Percentiles rank a stretch among this genome's conserved stretches.
phyloP scores from a whole-genome alignment of 192 early-diverging fungal species.

The Obelidium mucronatum region DNA sequence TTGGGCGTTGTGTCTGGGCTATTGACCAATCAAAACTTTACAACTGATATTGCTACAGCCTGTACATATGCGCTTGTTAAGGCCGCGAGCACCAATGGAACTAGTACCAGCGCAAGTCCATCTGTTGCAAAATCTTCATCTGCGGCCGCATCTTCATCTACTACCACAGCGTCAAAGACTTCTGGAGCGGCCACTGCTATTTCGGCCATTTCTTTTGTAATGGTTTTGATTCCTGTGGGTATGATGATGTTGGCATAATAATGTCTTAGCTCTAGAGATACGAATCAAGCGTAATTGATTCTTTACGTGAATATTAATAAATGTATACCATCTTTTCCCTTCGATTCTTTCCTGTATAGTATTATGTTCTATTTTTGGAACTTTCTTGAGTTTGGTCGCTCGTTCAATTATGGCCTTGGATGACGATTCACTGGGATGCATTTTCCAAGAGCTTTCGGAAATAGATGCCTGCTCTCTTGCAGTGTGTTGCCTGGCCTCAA shows the following conservation, averaged over 20 bases:
- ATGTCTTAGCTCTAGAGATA: too few species aligned
- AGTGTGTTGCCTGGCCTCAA: background rate
- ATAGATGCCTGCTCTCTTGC: background rate
- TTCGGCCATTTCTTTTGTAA: background rate
- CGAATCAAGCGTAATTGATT: too few species aligned
- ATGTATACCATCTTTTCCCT: too few species aligned
- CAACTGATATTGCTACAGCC: background rate
- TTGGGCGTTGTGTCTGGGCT: too few species aligned
- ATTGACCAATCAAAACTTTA: background rate
- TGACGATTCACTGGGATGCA: background rate
- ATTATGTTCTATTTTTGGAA: too few species aligned
- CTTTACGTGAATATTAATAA: too few species aligned
- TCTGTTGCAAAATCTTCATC: background rate
- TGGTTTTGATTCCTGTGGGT: background rate
- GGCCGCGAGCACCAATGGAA: background rate
- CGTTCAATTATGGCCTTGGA: background rate
- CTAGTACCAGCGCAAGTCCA: background rate
- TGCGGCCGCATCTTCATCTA: background rate
- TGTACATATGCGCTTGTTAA: background rate
- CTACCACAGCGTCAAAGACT: too few species aligned
- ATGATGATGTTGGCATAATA: background rate
- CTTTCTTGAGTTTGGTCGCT: background rate
- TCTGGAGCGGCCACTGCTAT: too few species aligned
- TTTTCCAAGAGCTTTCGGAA: background rate
- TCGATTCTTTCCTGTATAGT: too few species aligned